These are phyloP conservation scores for Cryomyces antarcticus DNA, from an alignment of 495 filamentous ascomycete genomes.

Conservation along the genomic window DNA sequence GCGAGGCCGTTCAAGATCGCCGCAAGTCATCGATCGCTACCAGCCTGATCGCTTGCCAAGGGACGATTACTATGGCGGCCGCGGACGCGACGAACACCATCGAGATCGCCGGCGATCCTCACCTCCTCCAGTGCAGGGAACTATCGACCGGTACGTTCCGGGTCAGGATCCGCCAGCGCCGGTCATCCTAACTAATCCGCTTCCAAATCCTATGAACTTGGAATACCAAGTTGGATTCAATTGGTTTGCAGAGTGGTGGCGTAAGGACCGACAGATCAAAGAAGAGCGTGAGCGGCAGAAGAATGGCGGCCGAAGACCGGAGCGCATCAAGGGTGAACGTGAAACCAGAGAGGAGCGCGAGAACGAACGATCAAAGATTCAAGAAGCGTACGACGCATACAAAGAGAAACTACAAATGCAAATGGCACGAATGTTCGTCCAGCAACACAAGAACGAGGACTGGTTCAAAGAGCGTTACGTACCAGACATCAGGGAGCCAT, in stretches of 20 bases:
- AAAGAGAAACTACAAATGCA: constrained; percentile 85
- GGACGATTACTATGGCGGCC: constrained; percentile 45
- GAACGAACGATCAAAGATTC: constrained; percentile 74
- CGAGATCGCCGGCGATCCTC: constrained; percentile 39
- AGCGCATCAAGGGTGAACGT: constrained; percentile 50
- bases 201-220: constrained; percentile 63
- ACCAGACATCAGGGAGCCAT: constrained; percentile 48
- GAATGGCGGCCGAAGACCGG: constrained; percentile 51
- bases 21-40: constrained; percentile 24
- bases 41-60: constrained; percentile 27
- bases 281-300: constrained; percentile 66
- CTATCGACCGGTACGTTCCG: constrained; percentile 92
- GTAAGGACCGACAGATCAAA: constrained; percentile 62
- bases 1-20: constrained; percentile 32
- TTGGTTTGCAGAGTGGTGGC: constrained; percentile 95
- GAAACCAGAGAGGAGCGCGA: constrained; percentile 73
- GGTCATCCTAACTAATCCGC: constrained; percentile 42
- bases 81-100: constrained; percentile 36
- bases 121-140: constrained; percentile 39
- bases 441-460: constrained; percentile 76
- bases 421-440: constrained; percentile 75
- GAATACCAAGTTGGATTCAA: constrained; percentile 93
- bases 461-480: constrained; percentile 97
- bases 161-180: constrained; percentile 48
- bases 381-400: constrained; percentile 79